A percentile compares a stretch with the other conserved stretches of the same genome.
Evolutionary conservation across 305 asterid genomes (phyloP).

Genomic region (Fraxinus nigra): DNA sequence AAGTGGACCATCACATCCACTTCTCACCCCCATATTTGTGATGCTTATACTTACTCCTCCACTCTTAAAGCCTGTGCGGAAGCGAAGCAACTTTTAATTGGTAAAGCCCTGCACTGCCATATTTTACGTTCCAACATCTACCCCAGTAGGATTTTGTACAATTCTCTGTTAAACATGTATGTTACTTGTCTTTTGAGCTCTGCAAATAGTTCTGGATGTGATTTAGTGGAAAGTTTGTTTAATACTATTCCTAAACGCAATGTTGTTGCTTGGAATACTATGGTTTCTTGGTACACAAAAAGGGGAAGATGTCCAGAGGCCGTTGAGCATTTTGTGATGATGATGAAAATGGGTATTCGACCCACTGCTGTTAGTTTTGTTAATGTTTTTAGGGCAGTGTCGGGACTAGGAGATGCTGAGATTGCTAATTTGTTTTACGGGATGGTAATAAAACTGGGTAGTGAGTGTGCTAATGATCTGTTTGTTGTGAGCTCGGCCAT

Average conservation of each 20-base stretch:
- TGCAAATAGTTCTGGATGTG: conserved; percentile 22
- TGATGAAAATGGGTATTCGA: conserved; percentile 60
- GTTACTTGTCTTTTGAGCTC: conserved; percentile 49
- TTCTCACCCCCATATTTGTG: conserved; percentile 33
- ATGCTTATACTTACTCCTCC: conserved; percentile 78
- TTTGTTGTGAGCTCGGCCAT: conserved; percentile 83
- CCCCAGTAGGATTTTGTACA: conserved; percentile 68
- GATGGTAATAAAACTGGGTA: conserved; percentile 54
- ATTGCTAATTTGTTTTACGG: conserved; percentile 61
- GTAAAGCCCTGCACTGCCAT: conserved; percentile 79
- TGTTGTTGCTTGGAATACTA: conserved; percentile 80
- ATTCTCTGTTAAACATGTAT: conserved; percentile 84
- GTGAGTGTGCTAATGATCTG: conserved; percentile 53
- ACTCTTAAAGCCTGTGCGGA: conserved; percentile 82
- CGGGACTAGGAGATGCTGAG: conserved; percentile 43
- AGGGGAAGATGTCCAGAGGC: conserved; percentile 56
- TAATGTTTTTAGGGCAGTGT: conserved; percentile 66
- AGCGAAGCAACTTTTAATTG: conserved; percentile 49
- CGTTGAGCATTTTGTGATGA: conserved; percentile 52
- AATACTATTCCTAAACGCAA: conserved; percentile 61
- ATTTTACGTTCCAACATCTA: conserved; percentile 50
- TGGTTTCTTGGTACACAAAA: conserved; percentile 72
- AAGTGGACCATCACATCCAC: conserved; percentile 25
- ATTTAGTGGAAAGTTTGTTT: conserved; percentile 59
- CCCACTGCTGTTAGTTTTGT: conserved; percentile 73